phyloP scores from a whole-genome alignment of 2,329 filamentous ascomycete genomes.

The Pseudogymnoascus sp. region DNA sequence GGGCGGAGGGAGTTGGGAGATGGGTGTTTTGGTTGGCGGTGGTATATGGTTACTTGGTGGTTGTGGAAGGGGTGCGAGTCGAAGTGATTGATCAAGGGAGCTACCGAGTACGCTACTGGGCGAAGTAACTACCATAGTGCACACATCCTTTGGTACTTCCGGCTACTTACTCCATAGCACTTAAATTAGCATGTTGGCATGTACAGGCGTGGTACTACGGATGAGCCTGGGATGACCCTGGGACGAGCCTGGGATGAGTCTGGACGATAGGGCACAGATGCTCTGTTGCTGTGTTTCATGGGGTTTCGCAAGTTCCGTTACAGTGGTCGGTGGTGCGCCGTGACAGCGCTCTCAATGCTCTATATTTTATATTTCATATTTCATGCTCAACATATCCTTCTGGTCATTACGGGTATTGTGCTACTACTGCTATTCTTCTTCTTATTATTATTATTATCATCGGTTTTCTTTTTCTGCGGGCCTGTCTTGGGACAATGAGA shows the following conservation, averaged over 20 bases:
- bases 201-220: not conserved
- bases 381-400: not conserved
- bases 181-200: not conserved
- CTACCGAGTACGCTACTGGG: slow-evolving; percentile 5
- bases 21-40: not conserved
- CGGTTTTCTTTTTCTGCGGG: not conserved
- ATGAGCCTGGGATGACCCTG: not conserved
- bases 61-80: not conserved
- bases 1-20: not conserved
- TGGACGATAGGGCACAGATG: slow-evolving; percentile 3
- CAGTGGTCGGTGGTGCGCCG: not conserved
- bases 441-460: not conserved
- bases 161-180: not conserved
- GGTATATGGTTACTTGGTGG: not conserved
- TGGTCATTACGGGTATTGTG: not conserved
- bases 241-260: not conserved
- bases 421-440: not conserved
- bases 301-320: not conserved
- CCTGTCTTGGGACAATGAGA: not conserved
- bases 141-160: not conserved
- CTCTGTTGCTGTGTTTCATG: not conserved
- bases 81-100: slow-evolving; percentile 7
- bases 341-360: not conserved
- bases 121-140: not conserved
- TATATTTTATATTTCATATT: not conserved